A percentile compares a stretch with the other conserved stretches of the same genome.
Evolutionary conservation across 1,139 yeast species (phyloP).

Genomic region (Debaryomyces sp.): DNA sequence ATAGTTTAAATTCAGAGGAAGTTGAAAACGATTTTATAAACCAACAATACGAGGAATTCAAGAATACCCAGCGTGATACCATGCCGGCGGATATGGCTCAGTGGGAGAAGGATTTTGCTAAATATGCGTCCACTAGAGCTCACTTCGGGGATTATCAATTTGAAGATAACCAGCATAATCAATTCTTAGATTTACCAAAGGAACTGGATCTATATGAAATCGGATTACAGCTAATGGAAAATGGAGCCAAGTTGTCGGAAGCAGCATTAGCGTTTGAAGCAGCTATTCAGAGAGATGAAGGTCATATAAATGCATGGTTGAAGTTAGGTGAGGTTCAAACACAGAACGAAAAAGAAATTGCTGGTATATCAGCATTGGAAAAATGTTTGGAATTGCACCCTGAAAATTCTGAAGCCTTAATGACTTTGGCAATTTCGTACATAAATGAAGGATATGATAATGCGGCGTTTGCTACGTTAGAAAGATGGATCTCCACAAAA

Average conservation of each 20-base stretch:
- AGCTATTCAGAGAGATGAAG: conserved; percentile 79
- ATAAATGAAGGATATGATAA: conserved; percentile 96
- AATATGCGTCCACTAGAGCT: conserved; percentile 70
- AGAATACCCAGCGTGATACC: conserved; percentile 42
- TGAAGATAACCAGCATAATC: conserved; percentile 62
- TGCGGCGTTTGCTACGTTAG: conserved; percentile 93
- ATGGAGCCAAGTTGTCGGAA: conserved; percentile 93
- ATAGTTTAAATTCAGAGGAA: conserved; percentile 58
- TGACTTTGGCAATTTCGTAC: conserved; percentile 90
- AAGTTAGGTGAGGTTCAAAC: conserved; percentile 93
- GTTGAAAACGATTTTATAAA: conserved; percentile 57
- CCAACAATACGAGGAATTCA: conserved; percentile 59
- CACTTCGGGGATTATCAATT: conserved; percentile 82
- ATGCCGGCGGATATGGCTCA: conserved; percentile 50
- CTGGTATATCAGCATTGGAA: conserved; percentile 90
- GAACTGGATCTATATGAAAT: conserved; percentile 84
- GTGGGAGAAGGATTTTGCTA: conserved; percentile 79
- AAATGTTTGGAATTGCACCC: conserved; percentile 83
- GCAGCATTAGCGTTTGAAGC: conserved; percentile 98
- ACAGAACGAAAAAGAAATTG: conserved; percentile 93
- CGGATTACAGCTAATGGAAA: conserved; percentile 90
- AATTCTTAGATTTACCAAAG: conserved; percentile 58
- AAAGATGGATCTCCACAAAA: conserved; percentile 90
- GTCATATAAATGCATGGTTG: conserved; percentile 90
- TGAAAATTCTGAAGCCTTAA: conserved; percentile 74